Conservation (phyloP, 495 filamentous ascomycete species). For the Aspergillus asperescens region DNA sequence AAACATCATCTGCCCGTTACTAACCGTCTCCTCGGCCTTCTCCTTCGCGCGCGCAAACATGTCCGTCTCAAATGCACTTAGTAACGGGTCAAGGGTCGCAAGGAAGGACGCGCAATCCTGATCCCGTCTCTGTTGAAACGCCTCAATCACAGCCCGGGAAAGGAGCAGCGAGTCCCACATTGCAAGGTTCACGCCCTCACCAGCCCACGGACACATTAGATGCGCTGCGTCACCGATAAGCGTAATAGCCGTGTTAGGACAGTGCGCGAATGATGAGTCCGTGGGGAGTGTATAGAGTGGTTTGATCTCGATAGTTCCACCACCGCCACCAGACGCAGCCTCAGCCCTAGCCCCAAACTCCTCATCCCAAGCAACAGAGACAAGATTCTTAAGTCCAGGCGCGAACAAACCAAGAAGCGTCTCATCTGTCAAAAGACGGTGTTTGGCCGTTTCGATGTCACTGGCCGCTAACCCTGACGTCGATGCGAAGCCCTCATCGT, state of each 20-base stretch:
- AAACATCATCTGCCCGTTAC: conserved; percentile 25
- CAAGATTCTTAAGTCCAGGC: conserved; percentile 31
- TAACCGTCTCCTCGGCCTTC: conserved; percentile 25
- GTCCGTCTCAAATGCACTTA: conserved; percentile 32
- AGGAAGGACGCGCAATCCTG: conserved; percentile 15
- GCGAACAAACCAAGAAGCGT: conserved; percentile 29
- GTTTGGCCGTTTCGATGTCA: conserved; percentile 21
- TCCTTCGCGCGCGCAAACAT: conserved; percentile 31
- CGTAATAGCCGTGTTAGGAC: conserved; percentile 33
- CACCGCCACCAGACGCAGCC: too few relatives aligned
- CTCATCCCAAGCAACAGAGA: conserved; percentile 32
- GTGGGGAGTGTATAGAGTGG: conserved; percentile 49
- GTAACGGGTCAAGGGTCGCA: conserved; percentile 17
- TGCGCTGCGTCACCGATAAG: conserved; percentile 60
- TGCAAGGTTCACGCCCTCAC: conserved; percentile 55
- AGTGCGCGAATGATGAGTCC: conserved; percentile 43
- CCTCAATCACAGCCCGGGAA: conserved; percentile 30
- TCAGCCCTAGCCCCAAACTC: conserved; percentile 18
- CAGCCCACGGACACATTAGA: conserved; percentile 56
- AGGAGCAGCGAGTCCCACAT: conserved; percentile 54
- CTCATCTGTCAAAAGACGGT: conserved; percentile 25
- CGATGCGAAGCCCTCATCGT: conserved; percentile 27
- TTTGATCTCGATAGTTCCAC: too few relatives aligned
- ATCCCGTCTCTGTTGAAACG: not conserved
- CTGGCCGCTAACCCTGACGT: conserved; percentile 22